Conservation (phyloP, 768 basidiomycete genomes). For the Lactarius sp. region DNA sequence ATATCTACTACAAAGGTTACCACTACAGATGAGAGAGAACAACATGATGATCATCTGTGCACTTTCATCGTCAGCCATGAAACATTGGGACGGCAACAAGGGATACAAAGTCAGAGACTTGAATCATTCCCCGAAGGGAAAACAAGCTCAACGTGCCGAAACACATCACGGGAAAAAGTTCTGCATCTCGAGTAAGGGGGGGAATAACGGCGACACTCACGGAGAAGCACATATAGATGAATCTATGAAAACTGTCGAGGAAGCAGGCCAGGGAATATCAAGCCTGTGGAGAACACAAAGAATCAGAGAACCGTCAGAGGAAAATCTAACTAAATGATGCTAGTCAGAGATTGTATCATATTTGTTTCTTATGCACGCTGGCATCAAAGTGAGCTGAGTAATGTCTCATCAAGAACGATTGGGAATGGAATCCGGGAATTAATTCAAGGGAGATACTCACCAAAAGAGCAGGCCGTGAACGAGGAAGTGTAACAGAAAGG, state of each 20-base stretch:
- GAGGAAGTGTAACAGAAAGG: background rate
- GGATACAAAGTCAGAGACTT: slow-evolving; percentile 58
- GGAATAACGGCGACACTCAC: slow-evolving; percentile 32
- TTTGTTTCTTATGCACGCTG: slow-evolving; percentile 50
- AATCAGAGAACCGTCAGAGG: background rate
- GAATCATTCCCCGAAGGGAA: slow-evolving; percentile 71
- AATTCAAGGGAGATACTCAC: slow-evolving; percentile 8
- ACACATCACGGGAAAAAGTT: slow-evolving; percentile 51
- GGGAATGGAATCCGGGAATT: background rate
- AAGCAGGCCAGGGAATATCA: background rate
- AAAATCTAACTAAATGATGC: background rate
- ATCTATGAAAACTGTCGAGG: background rate
- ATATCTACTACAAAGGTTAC: slow-evolving; percentile 5
- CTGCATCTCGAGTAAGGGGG: slow-evolving; percentile 39
- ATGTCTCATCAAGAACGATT: slow-evolving; percentile 29
- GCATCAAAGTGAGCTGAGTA: slow-evolving; percentile 68
- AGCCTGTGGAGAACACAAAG: slow-evolving; percentile 2
- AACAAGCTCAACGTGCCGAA: slow-evolving; percentile 47
- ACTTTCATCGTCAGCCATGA: background rate
- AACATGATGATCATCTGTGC: background rate
- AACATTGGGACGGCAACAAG: background rate
- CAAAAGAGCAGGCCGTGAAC: background rate
- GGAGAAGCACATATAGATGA: background rate
- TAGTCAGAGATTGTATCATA: slow-evolving; percentile 39
- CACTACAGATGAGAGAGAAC: background rate